Conservation (phyloP, 2,329 filamentous ascomycete species). For the Aspergillus candidus region DNA sequence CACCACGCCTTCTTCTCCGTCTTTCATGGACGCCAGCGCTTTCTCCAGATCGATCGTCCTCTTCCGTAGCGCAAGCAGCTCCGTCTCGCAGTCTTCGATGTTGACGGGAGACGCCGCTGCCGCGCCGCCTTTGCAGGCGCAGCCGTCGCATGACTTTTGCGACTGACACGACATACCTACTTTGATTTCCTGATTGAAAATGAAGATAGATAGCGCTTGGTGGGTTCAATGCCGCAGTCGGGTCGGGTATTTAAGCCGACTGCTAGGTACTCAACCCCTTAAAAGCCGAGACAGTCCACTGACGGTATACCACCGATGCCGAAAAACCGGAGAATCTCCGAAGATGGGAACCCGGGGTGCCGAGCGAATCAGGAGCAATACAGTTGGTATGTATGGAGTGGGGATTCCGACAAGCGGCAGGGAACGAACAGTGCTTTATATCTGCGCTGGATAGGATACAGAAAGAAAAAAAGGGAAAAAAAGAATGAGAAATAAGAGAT, state of each 20-base stretch:
- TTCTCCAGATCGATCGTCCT: conserved; percentile 35
- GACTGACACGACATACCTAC: conserved; percentile 13
- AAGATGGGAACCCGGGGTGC: not conserved
- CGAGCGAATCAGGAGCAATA: not conserved
- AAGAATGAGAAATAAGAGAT: too few species aligned
- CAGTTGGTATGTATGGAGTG: not conserved
- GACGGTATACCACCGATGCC: conserved; percentile 2
- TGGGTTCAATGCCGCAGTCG: not conserved
- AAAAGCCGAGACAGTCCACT: not conserved
- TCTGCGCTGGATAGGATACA: too few species aligned
- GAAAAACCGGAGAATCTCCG: conserved; percentile 12
- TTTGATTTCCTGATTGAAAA: too few species aligned
- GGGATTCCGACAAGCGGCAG: too few species aligned
- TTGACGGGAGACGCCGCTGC: conserved; percentile 19
- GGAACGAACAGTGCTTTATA: too few species aligned
- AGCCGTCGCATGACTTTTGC: conserved; percentile 28
- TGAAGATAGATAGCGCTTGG: not conserved
- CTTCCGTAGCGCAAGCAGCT: conserved; percentile 33
- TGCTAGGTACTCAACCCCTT: too few species aligned
- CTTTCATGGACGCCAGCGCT: conserved; percentile 24
- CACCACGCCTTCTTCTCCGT: conserved; percentile 6
- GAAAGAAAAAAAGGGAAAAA: too few species aligned
- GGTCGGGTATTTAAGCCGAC: conserved; percentile 2
- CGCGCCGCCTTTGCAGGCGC: conserved; percentile 23
- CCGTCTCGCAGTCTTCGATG: conserved; percentile 39